Evolutionary conservation across 2,329 filamentous ascomycete genomes (phyloP).

Genomic region (Fusarium liriodendri): DNA sequence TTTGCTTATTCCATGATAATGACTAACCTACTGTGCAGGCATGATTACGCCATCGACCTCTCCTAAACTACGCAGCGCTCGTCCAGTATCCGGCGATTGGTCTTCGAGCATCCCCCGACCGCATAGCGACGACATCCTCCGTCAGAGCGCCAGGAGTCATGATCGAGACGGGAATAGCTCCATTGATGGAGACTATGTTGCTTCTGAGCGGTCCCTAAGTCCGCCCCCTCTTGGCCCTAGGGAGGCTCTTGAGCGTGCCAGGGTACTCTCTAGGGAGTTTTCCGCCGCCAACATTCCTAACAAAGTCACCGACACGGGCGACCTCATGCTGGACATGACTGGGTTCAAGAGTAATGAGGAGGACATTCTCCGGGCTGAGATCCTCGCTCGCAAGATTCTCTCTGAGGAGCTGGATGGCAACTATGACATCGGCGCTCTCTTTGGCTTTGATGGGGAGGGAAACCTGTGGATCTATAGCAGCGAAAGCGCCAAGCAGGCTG

Average conservation of each 20-base stretch:
- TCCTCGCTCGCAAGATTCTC: slow-evolving; percentile 92
- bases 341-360: slow-evolving; percentile 96
- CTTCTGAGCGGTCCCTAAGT: slow-evolving; percentile 75
- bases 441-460: slow-evolving; percentile 93
- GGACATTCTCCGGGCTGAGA: slow-evolving; percentile 89
- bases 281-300: slow-evolving; percentile 92
- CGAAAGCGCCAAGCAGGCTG: slow-evolving; percentile 92
- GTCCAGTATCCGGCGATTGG: slow-evolving; percentile 65
- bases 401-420: slow-evolving; percentile 93
- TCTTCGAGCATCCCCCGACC: slow-evolving; percentile 56
- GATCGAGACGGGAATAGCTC: slow-evolving; percentile 52
- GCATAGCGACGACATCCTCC: slow-evolving; percentile 67
- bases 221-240: slow-evolving; percentile 77
- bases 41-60: slow-evolving; percentile 66
- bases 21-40: slow-evolving; percentile 43
- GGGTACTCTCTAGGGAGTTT: slow-evolving; percentile 86
- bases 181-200: slow-evolving; percentile 48
- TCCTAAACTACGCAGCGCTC: slow-evolving; percentile 60
- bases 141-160: slow-evolving; percentile 56
- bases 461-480: slow-evolving; percentile 99
- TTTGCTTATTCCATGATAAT: not conserved
- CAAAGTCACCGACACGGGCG: slow-evolving; percentile 90
- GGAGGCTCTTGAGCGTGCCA: slow-evolving; percentile 86
- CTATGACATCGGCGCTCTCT: slow-evolving; percentile 95
- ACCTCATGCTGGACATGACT: slow-evolving; percentile 98